A percentile compares a stretch with the other conserved stretches of the same genome.
These are phyloP conservation scores for Chrysoporthe deuterocubensis DNA, from an alignment of 2,329 filamentous ascomycete species.

Conservation along the genomic window DNA sequence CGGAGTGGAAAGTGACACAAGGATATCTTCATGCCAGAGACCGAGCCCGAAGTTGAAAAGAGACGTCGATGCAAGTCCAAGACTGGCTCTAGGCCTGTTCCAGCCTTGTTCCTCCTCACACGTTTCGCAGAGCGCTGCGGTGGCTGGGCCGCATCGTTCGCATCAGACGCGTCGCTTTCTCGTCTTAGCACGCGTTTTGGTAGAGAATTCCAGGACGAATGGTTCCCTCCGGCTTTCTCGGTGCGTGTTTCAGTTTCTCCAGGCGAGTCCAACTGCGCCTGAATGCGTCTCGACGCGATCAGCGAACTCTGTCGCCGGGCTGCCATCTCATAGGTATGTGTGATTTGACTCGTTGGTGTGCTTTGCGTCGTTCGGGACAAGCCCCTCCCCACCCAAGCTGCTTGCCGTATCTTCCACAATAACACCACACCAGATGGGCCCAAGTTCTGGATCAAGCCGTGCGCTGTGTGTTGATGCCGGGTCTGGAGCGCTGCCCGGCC, in stretches of 20 bases:
- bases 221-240: not conserved
- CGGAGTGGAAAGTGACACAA: slow-evolving; percentile 34
- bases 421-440: not conserved
- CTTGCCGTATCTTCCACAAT: not conserved
- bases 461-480: not conserved
- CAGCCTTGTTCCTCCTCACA: not conserved
- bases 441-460: not conserved
- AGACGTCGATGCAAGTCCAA: slow-evolving; percentile 32
- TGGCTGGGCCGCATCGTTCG: not conserved
- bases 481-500: not conserved
- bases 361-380: too few species aligned
- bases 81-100: not conserved
- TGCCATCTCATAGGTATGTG: slow-evolving; percentile 4
- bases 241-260: not conserved
- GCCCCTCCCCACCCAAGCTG: not conserved
- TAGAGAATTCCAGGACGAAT: not conserved
- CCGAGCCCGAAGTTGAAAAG: slow-evolving; percentile 27
- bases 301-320: slow-evolving; percentile 21
- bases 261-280: slow-evolving; percentile 14
- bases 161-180: slow-evolving; percentile 11
- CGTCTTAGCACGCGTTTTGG: slow-evolving; percentile 11
- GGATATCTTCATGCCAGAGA: slow-evolving; percentile 25
- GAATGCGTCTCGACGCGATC: slow-evolving; percentile 23
- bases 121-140: slow-evolving; percentile 8
- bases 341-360: not conserved